Evolutionary conservation across 805 yeast species (phyloP), one percentile per base, ranked within the genome.

Genomic region (Barnettozyma populi): DNA sequence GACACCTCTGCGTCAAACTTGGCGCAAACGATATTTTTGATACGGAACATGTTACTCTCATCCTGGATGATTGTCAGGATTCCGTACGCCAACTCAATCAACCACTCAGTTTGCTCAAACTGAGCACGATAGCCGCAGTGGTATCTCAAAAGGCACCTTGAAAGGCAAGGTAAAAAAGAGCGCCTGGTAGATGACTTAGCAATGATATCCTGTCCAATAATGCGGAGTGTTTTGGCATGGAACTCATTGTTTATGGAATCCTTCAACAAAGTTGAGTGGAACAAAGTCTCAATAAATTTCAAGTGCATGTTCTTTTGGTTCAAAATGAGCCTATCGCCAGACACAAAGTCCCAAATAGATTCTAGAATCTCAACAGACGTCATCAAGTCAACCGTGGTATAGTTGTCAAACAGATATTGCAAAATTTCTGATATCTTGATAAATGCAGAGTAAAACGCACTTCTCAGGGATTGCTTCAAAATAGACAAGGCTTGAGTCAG

Each of bases 261-360:
- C 7, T 48, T 57, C 37, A 86, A 52, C 6, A 82, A 50, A 2
- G 51, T 54, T 3, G 69, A 63, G 52, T 75, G 67, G 45, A 78
- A 72, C 7, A 81, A 40, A 0, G 80, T 59, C n/a, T 74, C 66
- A 21, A 89, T 79, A 25, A 85, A 69, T 0, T 58, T 49, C 13
- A 76, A 59, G 55, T 90, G 96, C 41, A 87, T 69, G 13, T 72
- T 72, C 44, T 80, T 77, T 52, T 88, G 94, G 39, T 77, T 76
- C 36, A 86, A 67, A 25, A 82, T 76, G 35, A 89, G 66, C 42
- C 95, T 69, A 10, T 80, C 82, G 1, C 74, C 71, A 16, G 72
- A 72, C 21, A 88, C 58, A 20, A 72, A 74, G 4, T 65, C 66
- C 94, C 96, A 87, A 18, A 85, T 69, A 0, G 63, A 57, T 2